phyloP scores from a whole-genome alignment of 148 eudicot species.

The Arctostaphylos glauca region DNA sequence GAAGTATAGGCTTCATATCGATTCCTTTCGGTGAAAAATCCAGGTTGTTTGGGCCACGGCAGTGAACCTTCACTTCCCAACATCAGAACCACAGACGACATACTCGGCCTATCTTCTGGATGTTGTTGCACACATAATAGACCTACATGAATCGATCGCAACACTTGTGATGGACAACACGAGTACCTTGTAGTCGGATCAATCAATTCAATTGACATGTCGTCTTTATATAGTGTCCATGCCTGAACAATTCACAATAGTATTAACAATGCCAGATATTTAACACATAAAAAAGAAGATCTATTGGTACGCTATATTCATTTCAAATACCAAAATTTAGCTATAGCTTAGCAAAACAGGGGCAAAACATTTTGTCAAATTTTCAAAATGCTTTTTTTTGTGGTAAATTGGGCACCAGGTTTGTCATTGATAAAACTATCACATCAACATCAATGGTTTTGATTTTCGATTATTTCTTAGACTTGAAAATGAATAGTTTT shows the following conservation, averaged over 20 bases:
- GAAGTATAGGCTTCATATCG: not conserved
- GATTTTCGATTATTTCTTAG: not conserved
- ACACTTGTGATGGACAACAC: not conserved
- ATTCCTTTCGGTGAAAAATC: not conserved
- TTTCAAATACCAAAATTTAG: not conserved
- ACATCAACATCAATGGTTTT: not conserved
- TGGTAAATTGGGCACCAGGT: not conserved
- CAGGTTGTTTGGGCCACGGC: not conserved
- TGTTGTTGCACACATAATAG: slow-evolving; percentile 5
- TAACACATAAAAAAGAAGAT: not conserved
- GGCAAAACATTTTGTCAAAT: not conserved
- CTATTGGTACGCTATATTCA: not conserved
- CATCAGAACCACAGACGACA: not conserved
- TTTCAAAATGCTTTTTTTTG: not conserved
- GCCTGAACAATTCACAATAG: slow-evolving; percentile 16
- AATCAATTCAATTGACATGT: slow-evolving; percentile 17
- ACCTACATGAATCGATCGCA: slow-evolving; percentile 20
- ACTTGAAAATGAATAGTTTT: not conserved
- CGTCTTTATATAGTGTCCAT: slow-evolving; percentile 28
- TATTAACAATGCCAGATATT: not conserved
- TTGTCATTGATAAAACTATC: not conserved
- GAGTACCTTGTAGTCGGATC: not conserved
- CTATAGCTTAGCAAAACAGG: not conserved
- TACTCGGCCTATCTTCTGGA: not conserved
- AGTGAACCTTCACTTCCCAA: not conserved